Percentiles rank a stretch among this genome's conserved stretches.
Evolutionary conservation across 164 flowering plant genomes (phyloP).

Genomic region (Magnolia sinica): DNA sequence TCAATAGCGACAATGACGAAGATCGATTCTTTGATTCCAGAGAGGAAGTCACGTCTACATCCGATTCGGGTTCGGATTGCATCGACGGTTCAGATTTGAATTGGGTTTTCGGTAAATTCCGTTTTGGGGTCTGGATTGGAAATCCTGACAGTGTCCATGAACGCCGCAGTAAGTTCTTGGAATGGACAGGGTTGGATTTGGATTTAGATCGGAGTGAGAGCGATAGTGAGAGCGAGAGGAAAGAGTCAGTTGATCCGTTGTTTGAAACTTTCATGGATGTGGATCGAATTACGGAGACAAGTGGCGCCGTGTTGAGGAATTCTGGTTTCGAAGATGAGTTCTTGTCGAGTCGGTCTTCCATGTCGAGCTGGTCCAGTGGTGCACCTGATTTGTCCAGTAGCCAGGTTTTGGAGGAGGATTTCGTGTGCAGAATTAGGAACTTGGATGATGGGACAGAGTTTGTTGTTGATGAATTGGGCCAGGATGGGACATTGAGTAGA

Average conservation of each 20-base stretch:
- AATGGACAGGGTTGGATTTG: conserved; percentile 41
- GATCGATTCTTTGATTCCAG: conserved; percentile 59
- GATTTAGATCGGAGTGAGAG: conserved; percentile 14
- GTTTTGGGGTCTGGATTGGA: conserved; percentile 53
- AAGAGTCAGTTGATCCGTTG: conserved; percentile 13
- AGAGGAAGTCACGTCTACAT: conserved; percentile 50
- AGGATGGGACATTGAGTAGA: conserved; percentile 29
- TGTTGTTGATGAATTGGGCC: conserved; percentile 26
- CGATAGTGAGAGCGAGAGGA: conserved; percentile 9
- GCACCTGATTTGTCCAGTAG: conserved; percentile 12
- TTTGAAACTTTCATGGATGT: conserved; percentile 14
- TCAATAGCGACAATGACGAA: conserved; percentile 27
- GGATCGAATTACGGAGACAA: conserved; percentile 29
- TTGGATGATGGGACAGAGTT: conserved; percentile 41
- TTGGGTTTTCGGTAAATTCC: conserved; percentile 13
- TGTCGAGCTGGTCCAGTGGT: conserved; percentile 11
- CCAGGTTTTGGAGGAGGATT: conserved; percentile 24
- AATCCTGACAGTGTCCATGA: conserved; percentile 48
- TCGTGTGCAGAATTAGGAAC: conserved; percentile 26
- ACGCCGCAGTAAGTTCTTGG: conserved; percentile 54
- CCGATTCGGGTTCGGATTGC: conserved; percentile 47
- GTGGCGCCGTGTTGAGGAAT: conserved; percentile 48
- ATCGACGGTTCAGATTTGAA: conserved; percentile 24
- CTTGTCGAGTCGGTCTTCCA: conserved; percentile 32
- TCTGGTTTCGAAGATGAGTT: conserved; percentile 29